Conservation (phyloP, 2,329 filamentous ascomycete species). For the Scedosporium apiospermum region DNA sequence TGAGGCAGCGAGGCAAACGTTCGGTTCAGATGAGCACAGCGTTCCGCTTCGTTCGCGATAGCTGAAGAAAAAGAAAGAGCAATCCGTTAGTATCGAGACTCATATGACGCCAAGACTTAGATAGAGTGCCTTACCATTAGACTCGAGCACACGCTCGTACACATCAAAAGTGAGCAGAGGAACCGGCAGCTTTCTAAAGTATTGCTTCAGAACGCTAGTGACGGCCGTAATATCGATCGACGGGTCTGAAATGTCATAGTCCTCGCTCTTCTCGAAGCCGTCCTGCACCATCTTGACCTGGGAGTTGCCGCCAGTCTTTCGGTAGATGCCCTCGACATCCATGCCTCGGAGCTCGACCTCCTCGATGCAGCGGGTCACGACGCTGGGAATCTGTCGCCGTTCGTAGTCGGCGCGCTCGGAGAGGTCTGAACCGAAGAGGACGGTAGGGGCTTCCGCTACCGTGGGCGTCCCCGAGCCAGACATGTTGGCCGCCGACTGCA, state of each 20-base stretch:
- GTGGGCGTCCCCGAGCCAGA: conserved; percentile 30
- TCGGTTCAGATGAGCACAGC: conserved; percentile 60
- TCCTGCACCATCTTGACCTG: conserved; percentile 86
- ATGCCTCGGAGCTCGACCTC: conserved; percentile 94
- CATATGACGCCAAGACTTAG: neutral
- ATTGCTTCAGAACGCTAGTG: conserved; percentile 92
- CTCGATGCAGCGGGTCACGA: conserved; percentile 89
- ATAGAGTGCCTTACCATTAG: conserved; percentile 47
- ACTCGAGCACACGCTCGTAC: conserved; percentile 82
- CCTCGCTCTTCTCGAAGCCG: conserved; percentile 77
- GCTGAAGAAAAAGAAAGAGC: conserved; percentile 28
- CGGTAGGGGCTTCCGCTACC: conserved; percentile 43
- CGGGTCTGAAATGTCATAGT: conserved; percentile 88
- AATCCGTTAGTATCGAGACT: neutral
- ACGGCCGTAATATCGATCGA: conserved; percentile 93
- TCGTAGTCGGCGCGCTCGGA: conserved; percentile 80
- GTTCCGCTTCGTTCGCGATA: conserved; percentile 55
- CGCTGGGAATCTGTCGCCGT: conserved; percentile 76
- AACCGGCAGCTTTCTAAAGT: conserved; percentile 85
- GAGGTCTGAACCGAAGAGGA: conserved; percentile 83
- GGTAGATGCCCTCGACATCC: conserved; percentile 95
- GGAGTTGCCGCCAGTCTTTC: conserved; percentile 89
- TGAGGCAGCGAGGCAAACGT: conserved; percentile 72
- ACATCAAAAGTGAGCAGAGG: conserved; percentile 88
- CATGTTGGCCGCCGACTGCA: conserved; percentile 22